Conservation (phyloP, 2,329 filamentous ascomycete genomes). For the Tolypocladium ovalisporum region DNA sequence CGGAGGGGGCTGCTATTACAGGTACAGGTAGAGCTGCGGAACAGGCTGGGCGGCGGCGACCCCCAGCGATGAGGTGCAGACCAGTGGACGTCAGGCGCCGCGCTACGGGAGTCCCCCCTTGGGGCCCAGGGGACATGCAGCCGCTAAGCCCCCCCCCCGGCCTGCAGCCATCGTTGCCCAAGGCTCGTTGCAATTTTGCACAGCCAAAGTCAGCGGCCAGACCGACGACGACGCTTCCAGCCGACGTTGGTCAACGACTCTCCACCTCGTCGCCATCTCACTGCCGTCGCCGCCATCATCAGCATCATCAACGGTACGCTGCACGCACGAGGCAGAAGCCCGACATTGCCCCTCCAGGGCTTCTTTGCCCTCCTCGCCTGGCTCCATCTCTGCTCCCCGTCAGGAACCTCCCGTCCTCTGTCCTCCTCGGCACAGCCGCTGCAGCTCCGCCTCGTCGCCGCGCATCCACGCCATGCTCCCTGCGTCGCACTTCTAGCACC, state of each 20-base stretch:
- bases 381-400: not conserved
- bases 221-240: constrained; percentile 1
- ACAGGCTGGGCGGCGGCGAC: too few relatives aligned
- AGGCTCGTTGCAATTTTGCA: constrained; percentile 1
- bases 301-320: not conserved
- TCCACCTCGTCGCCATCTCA: not conserved
- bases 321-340: not conserved
- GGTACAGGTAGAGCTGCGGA: too few relatives aligned
- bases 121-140: not conserved
- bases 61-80: too few relatives aligned
- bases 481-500: not conserved
- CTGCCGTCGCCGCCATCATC: not conserved
- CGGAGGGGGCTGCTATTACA: not conserved
- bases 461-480: not conserved
- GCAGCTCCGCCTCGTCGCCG: not conserved
- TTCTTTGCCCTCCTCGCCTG: not conserved
- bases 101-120: not conserved
- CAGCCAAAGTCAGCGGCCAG: not conserved
- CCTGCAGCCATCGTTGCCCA: not conserved
- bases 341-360: not conserved
- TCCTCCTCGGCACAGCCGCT: not conserved
- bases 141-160: not conserved
- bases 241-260: not conserved
- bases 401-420: not conserved
- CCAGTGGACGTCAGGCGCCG: not conserved